A percentile compares a stretch with the other conserved stretches of the same genome.
Evolutionary conservation across 768 basidiomycete genomes (phyloP).

Genomic region (Boletus rex-veris): DNA sequence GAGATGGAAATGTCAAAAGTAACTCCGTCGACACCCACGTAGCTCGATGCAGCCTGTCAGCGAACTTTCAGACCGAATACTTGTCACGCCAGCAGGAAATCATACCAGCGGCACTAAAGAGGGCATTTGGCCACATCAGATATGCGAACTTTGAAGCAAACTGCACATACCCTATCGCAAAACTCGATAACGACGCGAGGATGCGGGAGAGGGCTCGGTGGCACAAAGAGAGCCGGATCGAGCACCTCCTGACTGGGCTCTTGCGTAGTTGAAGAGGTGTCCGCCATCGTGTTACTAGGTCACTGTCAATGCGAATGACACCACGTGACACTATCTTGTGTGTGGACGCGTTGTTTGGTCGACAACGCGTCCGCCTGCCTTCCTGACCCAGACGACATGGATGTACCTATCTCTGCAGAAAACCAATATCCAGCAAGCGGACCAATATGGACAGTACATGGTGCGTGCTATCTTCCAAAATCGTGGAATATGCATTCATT

Average conservation of each 20-base stretch:
- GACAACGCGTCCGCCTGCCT: slow-evolving; percentile 13
- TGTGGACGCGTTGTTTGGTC: slow-evolving; percentile 53
- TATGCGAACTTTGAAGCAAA: not conserved
- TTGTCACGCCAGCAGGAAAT: not conserved
- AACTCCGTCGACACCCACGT: slow-evolving; percentile 94
- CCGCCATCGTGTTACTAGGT: slow-evolving; percentile 22
- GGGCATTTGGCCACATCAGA: slow-evolving; percentile 4
- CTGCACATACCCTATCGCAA: slow-evolving; percentile 73
- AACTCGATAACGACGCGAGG: slow-evolving; percentile 85
- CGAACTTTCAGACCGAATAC: not conserved
- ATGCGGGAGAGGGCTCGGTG: slow-evolving; percentile 43
- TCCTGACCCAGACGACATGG: slow-evolving; percentile 12
- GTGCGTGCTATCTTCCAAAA: slow-evolving; percentile 33
- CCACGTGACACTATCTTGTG: slow-evolving; percentile 33
- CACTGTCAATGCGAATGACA: not conserved
- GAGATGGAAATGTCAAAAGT: slow-evolving; percentile 86
- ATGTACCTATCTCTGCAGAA: not conserved
- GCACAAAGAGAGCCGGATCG: slow-evolving; percentile 53
- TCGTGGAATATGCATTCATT: not conserved
- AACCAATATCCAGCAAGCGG: slow-evolving; percentile 3
- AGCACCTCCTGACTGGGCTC: slow-evolving; percentile 24
- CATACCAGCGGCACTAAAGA: slow-evolving; percentile 76
- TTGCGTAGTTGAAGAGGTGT: slow-evolving; percentile 7
- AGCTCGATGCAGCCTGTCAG: slow-evolving; percentile 80
- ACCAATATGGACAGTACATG: slow-evolving; percentile 64